Percentiles rank a stretch among this genome's conserved stretches.
These are phyloP conservation scores for Silene noctiflora DNA, from an alignment of 179 eudicot genomes.

Conservation along the genomic window DNA sequence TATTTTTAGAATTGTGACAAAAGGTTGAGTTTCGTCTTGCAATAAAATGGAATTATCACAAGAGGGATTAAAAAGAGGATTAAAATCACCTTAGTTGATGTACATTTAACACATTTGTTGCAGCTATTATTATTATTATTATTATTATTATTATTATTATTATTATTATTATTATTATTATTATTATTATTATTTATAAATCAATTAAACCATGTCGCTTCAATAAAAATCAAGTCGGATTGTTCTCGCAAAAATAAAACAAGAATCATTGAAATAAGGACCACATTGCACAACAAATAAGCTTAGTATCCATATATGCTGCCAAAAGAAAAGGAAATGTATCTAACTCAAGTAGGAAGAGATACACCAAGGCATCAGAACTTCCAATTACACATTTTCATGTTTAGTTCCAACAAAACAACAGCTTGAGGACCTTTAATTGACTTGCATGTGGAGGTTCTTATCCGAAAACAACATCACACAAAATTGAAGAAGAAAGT, in stretches of 20 bases:
- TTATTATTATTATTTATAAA: background rate
- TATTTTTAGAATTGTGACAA: background rate
- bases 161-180: background rate
- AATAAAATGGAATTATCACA: background rate
- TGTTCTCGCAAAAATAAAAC: background rate
- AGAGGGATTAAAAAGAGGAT: background rate
- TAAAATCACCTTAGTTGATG: background rate
- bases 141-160: background rate
- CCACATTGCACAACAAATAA: background rate
- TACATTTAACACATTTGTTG: background rate
- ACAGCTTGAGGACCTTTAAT: conserved; percentile 10
- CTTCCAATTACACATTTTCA: conserved; percentile 12
- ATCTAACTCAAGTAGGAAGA: background rate
- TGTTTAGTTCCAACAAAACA: background rate
- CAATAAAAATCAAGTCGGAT: background rate
- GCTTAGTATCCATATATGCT: background rate
- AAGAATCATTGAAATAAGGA: background rate
- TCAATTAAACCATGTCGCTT: background rate
- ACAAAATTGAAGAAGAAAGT: conserved; percentile 1
- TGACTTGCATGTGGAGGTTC: conserved; percentile 18
- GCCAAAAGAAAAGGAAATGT: background rate
- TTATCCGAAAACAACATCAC: conserved; percentile 4
- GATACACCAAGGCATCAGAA: background rate
- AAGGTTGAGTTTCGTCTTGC: background rate
- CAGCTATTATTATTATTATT: background rate